A percentile compares a stretch with the other conserved stretches of the same genome.
phyloP scores from a whole-genome alignment of 2,329 filamentous ascomycete species.

The Sporothrix protearum region DNA sequence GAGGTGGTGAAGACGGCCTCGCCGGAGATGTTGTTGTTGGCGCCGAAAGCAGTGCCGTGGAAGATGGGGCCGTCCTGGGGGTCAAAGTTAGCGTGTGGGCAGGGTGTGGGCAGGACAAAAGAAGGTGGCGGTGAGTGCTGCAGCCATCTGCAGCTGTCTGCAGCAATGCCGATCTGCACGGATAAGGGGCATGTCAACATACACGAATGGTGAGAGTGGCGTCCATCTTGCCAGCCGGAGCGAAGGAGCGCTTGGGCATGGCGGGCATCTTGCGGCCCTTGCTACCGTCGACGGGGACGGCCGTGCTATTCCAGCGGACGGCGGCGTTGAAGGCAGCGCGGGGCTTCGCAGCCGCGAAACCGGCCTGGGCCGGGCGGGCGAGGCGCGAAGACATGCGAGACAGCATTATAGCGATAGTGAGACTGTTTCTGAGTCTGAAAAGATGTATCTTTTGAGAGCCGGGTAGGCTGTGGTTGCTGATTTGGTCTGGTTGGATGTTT shows the following conservation, averaged over 20 bases:
- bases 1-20: slow-evolving; percentile 99
- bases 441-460: neutral
- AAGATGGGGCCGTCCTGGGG: slow-evolving; percentile 88
- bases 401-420: slow-evolving; percentile 48
- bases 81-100: too few relatives aligned
- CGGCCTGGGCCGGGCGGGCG: slow-evolving; percentile 44
- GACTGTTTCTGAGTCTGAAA: neutral
- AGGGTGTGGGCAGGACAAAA: neutral
- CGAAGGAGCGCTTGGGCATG: slow-evolving; percentile 54
- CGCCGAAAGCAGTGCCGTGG: slow-evolving; percentile 93
- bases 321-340: slow-evolving; percentile 42
- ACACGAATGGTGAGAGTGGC: slow-evolving; percentile 94
- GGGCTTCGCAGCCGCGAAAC: slow-evolving; percentile 29
- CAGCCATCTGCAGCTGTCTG: neutral
- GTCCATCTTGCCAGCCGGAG: slow-evolving; percentile 63
- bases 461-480: slow-evolving; percentile 13
- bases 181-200: slow-evolving; percentile 37
- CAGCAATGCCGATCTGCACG: neutral
- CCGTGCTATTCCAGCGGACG: slow-evolving; percentile 34
- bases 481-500: slow-evolving; percentile 33
- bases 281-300: slow-evolving; percentile 60
- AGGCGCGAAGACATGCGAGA: slow-evolving; percentile 53
- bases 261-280: slow-evolving; percentile 65
- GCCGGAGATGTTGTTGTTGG: slow-evolving; percentile 92
- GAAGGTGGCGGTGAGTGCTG: neutral